Evolutionary conservation across 2,329 filamentous ascomycete species (phyloP).

Genomic region (Fusarium torulosum): DNA sequence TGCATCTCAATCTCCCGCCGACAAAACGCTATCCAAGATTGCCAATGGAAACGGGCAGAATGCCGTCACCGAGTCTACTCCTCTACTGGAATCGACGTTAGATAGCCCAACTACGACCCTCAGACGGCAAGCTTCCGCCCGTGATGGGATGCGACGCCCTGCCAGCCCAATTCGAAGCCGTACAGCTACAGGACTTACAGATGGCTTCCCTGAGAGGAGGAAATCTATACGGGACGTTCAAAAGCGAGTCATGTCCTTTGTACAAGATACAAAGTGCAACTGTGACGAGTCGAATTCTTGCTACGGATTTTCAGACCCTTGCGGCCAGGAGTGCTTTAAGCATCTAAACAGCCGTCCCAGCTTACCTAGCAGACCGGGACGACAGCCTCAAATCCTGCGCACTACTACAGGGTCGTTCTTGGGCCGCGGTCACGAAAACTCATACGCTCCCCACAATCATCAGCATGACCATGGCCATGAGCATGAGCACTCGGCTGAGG

Average conservation of each 20-base stretch:
- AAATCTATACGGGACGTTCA: conserved; percentile 68
- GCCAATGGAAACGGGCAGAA: conserved; percentile 42
- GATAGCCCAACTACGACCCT: conserved; percentile 45
- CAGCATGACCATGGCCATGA: conserved; percentile 47
- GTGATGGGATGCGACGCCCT: conserved; percentile 50
- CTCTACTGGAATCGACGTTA: conserved; percentile 57
- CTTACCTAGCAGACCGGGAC: conserved; percentile 46
- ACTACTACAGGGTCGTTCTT: conserved; percentile 56
- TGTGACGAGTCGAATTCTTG: conserved; percentile 72
- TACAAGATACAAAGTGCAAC: conserved; percentile 72
- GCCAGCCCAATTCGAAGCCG: conserved; percentile 47
- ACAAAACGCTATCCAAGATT: conserved; percentile 36
- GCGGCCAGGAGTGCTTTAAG: conserved; percentile 75
- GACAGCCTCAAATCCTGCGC: conserved; percentile 56
- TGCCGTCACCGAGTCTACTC: conserved; percentile 60
- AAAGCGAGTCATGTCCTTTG: conserved; percentile 71
- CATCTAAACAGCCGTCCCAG: conserved; percentile 60
- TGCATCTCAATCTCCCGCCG: conserved; percentile 40
- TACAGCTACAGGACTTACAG: conserved; percentile 46
- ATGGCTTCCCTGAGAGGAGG: conserved; percentile 56
- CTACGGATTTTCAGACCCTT: conserved; percentile 74
- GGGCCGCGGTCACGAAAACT: conserved; percentile 48
- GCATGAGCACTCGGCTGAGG: conserved; percentile 38
- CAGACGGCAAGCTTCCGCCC: conserved; percentile 48
- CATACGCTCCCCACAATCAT: conserved; percentile 40